Evolutionary conservation across 164 flowering plant species (phyloP).

Genomic region (Echeveria elegans): DNA sequence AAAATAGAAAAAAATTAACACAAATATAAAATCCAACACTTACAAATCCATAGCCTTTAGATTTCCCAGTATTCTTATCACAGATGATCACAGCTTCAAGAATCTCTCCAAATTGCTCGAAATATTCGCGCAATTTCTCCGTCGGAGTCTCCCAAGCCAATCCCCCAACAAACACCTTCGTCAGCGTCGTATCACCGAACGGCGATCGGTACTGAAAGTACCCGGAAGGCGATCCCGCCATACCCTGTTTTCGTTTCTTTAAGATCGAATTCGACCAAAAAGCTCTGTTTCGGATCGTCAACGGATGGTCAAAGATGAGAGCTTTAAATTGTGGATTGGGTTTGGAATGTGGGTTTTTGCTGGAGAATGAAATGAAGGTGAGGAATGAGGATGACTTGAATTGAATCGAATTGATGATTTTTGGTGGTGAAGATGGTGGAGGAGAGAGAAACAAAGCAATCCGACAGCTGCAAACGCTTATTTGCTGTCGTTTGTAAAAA

Average conservation of each 20-base stretch:
- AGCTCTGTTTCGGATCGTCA: neutral
- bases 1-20: neutral
- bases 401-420: neutral
- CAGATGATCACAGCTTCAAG: constrained; percentile 40
- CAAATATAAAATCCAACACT: neutral
- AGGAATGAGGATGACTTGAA: neutral
- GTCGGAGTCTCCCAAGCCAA: constrained; percentile 39
- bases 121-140: constrained; percentile 23
- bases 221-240: constrained; percentile 1
- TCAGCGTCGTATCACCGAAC: constrained; percentile 24
- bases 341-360: neutral
- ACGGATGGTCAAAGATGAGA: constrained; percentile 1
- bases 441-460: constrained; percentile 9
- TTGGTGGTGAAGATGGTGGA: neutral
- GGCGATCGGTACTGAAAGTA: constrained; percentile 1
- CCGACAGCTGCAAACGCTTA: constrained; percentile 77
- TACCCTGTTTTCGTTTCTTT: neutral
- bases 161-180: constrained; percentile 41
- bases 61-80: constrained; percentile 35
- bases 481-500: constrained; percentile 43
- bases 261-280: no score
- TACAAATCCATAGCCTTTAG: constrained; percentile 54
- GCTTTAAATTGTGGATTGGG: neutral
- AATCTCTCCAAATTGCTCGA: constrained; percentile 54
- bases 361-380: neutral